These are phyloP conservation scores for Phanerodontia chrysosporium DNA, from an alignment of 768 basidiomycete genomes.

Conservation along the genomic window DNA sequence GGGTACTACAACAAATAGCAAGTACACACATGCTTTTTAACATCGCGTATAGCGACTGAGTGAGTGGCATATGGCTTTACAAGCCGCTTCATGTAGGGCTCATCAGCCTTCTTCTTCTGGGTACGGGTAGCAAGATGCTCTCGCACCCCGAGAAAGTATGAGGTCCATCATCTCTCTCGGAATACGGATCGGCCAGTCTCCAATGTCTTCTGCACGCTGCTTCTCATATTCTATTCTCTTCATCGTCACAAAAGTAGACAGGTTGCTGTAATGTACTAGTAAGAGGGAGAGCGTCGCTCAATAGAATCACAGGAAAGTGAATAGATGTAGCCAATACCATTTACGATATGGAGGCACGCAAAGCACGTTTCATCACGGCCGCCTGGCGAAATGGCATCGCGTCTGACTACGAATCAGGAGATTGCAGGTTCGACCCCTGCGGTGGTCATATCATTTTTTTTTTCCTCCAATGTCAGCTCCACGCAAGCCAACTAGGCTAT, in stretches of 20 bases:
- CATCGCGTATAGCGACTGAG: background rate
- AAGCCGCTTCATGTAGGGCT: background rate
- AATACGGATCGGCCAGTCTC: background rate
- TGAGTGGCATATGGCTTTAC: background rate
- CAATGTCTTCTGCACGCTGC: background rate
- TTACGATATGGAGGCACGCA: background rate
- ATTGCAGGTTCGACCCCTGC: conserved; percentile 92
- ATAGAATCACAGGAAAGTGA: no score
- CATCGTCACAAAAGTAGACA: background rate
- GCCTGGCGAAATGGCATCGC: conserved; percentile 95
- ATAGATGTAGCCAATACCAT: no score
- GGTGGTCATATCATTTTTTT: conserved; percentile 54
- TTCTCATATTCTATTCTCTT: background rate
- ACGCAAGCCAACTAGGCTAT: no score
- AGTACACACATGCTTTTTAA: background rate
- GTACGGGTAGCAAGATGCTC: background rate
- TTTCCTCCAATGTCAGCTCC: background rate
- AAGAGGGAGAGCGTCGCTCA: no score
- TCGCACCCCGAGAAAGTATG: background rate
- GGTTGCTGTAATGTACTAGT: no score
- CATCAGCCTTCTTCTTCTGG: background rate
- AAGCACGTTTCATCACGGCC: conserved; percentile 36
- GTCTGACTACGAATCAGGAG: conserved; percentile 75
- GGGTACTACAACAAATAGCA: background rate
- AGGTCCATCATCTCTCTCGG: background rate